Evolutionary conservation across 306 rosid genomes (phyloP).

Genomic region (Quercus gilva): DNA sequence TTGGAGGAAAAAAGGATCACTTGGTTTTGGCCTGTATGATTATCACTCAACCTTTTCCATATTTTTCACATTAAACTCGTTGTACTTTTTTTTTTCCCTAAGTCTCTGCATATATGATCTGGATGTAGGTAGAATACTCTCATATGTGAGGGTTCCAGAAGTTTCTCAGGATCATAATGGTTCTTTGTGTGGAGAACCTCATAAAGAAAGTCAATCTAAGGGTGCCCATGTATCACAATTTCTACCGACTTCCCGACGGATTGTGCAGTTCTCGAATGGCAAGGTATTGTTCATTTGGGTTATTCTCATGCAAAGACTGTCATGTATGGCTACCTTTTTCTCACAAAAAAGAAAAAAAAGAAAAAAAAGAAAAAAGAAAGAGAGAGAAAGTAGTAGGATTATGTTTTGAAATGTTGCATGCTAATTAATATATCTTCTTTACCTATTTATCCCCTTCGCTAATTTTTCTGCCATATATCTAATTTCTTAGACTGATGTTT

Average conservation of each 20-base stretch:
- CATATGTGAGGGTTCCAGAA: conserved; percentile 45
- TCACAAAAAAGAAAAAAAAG: neutral
- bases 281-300: conserved; percentile 46
- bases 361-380: neutral
- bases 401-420: neutral
- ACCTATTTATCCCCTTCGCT: neutral
- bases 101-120: conserved; percentile 10
- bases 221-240: conserved; percentile 67
- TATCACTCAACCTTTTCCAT: conserved; percentile 1
- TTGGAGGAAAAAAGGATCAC: neutral
- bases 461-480: neutral
- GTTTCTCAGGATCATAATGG: conserved; percentile 36
- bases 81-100: conserved; percentile 8
- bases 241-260: conserved; percentile 89
- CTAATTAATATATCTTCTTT: neutral
- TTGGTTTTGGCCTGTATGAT: neutral
- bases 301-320: conserved; percentile 7
- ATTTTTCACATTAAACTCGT: conserved; percentile 12
- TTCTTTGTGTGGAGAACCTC: conserved; percentile 38
- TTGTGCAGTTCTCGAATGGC: conserved; percentile 98
- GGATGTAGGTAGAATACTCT: conserved; percentile 80
- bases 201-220: conserved; percentile 42
- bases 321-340: neutral
- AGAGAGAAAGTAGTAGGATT: neutral
- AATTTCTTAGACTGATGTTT: no score